A percentile compares a stretch with the other conserved stretches of the same genome.
Evolutionary conservation across 805 yeast genomes (phyloP).

Genomic region (Cyberlindnera mycetangii): DNA sequence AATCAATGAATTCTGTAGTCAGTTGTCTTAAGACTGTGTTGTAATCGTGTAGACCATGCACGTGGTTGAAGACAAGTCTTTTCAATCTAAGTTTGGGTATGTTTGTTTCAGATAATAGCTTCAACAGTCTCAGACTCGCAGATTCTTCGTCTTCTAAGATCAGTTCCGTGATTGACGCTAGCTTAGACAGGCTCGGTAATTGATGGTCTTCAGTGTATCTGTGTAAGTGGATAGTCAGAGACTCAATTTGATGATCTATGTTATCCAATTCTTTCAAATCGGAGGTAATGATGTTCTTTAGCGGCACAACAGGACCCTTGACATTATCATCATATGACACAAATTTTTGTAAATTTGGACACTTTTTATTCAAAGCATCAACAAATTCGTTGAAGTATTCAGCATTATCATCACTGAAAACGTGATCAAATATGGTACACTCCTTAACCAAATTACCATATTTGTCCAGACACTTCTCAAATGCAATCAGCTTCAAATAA

Average conservation of each 20-base stretch:
- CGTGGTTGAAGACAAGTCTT: constrained; percentile 39
- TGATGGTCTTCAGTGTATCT: constrained; percentile 10
- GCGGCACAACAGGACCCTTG: constrained; percentile 3
- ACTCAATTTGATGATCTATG: constrained; percentile 4
- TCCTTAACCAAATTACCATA: constrained; percentile 34
- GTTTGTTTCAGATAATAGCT: constrained; percentile 24
- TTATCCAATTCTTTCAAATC: constrained; percentile 12
- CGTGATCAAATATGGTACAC: constrained; percentile 32
- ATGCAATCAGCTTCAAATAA: constrained; percentile 37
- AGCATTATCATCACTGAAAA: constrained; percentile 29
- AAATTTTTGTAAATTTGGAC: constrained; percentile 15
- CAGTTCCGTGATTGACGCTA: constrained; percentile 24
- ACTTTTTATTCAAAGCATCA: constrained; percentile 22
- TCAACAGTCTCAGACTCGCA: constrained; percentile 36
- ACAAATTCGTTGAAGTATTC: constrained; percentile 26
- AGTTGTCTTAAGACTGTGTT: constrained; percentile 34
- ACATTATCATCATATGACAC: constrained; percentile 16
- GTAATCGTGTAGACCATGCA: constrained; percentile 44
- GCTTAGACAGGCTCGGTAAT: constrained; percentile 5
- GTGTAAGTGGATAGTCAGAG: constrained; percentile 13
- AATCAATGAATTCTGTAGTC: constrained; percentile 29
- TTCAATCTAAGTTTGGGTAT: constrained; percentile 31
- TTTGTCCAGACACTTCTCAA: constrained; percentile 35
- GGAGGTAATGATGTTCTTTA: constrained; percentile 14
- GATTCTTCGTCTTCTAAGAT: constrained; percentile 33